Evolutionary conservation across 495 filamentous ascomycete genomes (phyloP), one percentile per base, ranked within the genome.

Genomic region (Echria macrotheca): DNA sequence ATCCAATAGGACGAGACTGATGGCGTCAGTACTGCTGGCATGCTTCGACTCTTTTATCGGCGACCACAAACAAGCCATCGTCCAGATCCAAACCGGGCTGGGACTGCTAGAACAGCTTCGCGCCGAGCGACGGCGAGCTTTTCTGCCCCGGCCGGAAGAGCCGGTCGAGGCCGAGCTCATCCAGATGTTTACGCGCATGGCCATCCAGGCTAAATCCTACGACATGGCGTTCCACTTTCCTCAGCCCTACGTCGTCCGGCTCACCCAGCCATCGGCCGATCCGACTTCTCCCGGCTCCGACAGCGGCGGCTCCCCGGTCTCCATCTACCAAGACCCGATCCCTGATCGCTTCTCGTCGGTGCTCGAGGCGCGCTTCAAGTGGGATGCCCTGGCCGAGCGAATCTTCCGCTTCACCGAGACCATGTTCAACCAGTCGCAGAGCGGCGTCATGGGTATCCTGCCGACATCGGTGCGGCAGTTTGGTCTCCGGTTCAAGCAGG

Each of bases 211-310:
- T 25, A 79, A 79, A 49, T 77, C 75, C 18, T 79, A 79, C 60
- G 76, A 79, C 55, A 74, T 79, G 72, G 76, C 76, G 37, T 78
- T 79, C 62, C 76, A 79, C 49, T 79, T 79, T 45, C 76, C 75
- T n/a, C 66, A 75, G 12, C 76, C 76, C 12, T 76, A 62, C 28
- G 73, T 79, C 4, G 75, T 79, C 39, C 69, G 70, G 10, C 64
- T 79, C n/a, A 72, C 67, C 8, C 61, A 69, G 4, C 53, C 61
- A 14, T 49, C 50, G 47, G 19, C 17, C 5, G 46, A 68, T 41
- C 54, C 67, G 8, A 48, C 59, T 0, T 74, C 76, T 0, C 70
- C 72, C 0, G 51, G 60, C 4, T 72, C 72, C 9, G 70, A 76
- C 5, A 64, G 54, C 3, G 63, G 67, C 1, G 61, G 66, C 12